Conservation (phyloP, 331 rosid species). For the Acacia pycnantha region DNA sequence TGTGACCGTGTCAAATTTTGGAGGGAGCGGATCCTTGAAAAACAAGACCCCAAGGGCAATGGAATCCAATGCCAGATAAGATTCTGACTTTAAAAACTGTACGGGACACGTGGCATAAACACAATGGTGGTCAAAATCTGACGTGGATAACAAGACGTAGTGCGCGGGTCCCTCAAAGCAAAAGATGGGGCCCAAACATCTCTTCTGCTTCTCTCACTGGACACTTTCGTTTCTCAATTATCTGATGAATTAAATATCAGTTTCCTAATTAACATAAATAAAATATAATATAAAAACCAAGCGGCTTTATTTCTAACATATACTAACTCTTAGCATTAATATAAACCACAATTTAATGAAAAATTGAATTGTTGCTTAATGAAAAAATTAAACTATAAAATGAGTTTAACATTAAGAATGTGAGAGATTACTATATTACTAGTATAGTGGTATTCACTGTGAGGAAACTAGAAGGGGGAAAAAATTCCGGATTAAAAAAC, state of each 20-base stretch:
- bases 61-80: slow-evolving; percentile 36
- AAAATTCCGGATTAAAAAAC: too few species aligned
- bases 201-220: background rate
- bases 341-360: too few species aligned
- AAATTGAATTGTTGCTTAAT: too few species aligned
- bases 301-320: background rate
- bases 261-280: background rate
- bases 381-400: too few species aligned
- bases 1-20: background rate
- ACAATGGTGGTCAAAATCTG: background rate
- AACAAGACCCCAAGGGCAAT: slow-evolving; percentile 11
- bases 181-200: background rate
- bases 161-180: background rate
- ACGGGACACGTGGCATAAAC: background rate
- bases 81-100: too few species aligned
- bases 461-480: too few species aligned
- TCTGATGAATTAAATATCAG: background rate
- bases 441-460: too few species aligned
- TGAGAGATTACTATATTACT: too few species aligned
- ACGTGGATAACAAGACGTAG: background rate
- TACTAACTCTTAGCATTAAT: too few species aligned
- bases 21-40: slow-evolving; percentile 13
- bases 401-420: too few species aligned
- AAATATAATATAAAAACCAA: background rate
- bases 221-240: background rate